phyloP scores from a whole-genome alignment of 805 yeast species.

The Suhomyces tanzawaensis region DNA sequence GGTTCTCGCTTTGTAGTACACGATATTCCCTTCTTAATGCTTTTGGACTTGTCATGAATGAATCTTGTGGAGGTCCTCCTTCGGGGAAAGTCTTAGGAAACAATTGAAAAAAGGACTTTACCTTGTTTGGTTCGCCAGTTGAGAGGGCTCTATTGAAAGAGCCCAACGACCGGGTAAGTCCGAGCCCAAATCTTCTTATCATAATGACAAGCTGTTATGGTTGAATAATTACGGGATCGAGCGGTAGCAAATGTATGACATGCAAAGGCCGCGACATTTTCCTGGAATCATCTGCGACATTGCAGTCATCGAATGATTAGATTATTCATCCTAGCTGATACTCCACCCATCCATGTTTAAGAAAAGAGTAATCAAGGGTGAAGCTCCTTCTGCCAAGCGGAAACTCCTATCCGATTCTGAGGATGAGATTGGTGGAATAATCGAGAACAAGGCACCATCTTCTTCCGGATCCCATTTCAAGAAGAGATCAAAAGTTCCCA shows the following conservation, averaged over 20 bases:
- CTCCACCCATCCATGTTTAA: constrained; percentile 9
- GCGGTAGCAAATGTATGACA: background rate
- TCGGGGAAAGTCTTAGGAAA: constrained; percentile 76
- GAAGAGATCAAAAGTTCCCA: constrained; percentile 4
- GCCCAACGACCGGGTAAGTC: background rate
- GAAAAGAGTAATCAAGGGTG: constrained; percentile 9
- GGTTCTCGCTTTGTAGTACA: constrained; percentile 65
- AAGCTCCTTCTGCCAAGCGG: constrained; percentile 2
- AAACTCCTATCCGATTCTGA: constrained; percentile 5
- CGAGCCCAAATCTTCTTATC: background rate
- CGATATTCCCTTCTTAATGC: constrained; percentile 73
- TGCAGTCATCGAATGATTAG: background rate
- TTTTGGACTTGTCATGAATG: constrained; percentile 55
- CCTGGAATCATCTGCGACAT: background rate
- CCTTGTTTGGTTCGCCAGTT: background rate
- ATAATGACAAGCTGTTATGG: background rate
- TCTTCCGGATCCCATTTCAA: constrained; percentile 2
- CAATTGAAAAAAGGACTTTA: constrained; percentile 47
- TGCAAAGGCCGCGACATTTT: background rate
- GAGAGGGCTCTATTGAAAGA: background rate
- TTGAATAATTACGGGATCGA: background rate
- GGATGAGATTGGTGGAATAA: background rate
- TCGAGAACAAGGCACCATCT: background rate
- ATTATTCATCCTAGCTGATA: no score
- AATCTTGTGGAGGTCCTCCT: constrained; percentile 60